Conservation (phyloP, 2,329 filamentous ascomycete genomes). For the Pseudogymnoascus sp. region DNA sequence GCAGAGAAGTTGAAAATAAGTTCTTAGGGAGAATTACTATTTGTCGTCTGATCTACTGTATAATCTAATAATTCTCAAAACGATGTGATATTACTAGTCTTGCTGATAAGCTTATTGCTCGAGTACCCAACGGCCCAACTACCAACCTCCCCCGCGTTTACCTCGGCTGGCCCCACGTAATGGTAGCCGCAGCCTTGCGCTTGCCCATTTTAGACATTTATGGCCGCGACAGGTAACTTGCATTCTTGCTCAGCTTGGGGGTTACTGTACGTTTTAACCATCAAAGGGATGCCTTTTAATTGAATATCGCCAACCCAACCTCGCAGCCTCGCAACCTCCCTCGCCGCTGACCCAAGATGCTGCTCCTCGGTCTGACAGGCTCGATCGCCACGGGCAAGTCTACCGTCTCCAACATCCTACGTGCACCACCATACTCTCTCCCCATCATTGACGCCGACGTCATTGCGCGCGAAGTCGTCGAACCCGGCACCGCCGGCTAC, state of each 20-base stretch:
- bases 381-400: slow-evolving; percentile 98
- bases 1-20: background rate
- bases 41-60: background rate
- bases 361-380: slow-evolving; percentile 91
- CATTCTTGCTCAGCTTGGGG: background rate
- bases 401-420: slow-evolving; percentile 80
- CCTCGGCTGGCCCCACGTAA: background rate
- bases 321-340: background rate
- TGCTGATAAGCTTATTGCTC: too few relatives aligned
- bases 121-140: too few relatives aligned
- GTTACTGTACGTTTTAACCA: background rate
- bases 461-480: slow-evolving; percentile 86
- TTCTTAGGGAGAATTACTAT: too few relatives aligned
- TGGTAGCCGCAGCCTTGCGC: background rate
- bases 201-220: background rate
- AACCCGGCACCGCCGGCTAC: slow-evolving; percentile 83
- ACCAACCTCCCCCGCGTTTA: background rate
- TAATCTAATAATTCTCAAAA: background rate
- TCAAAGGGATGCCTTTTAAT: background rate
- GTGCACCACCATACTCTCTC: slow-evolving; percentile 71
- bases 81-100: too few relatives aligned
- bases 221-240: background rate
- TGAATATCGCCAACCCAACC: background rate
- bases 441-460: slow-evolving; percentile 93
- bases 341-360: slow-evolving; percentile 47